Conservation (phyloP, 176 grass and related monocot genomes). For the Triticum dicoccoides region DNA sequence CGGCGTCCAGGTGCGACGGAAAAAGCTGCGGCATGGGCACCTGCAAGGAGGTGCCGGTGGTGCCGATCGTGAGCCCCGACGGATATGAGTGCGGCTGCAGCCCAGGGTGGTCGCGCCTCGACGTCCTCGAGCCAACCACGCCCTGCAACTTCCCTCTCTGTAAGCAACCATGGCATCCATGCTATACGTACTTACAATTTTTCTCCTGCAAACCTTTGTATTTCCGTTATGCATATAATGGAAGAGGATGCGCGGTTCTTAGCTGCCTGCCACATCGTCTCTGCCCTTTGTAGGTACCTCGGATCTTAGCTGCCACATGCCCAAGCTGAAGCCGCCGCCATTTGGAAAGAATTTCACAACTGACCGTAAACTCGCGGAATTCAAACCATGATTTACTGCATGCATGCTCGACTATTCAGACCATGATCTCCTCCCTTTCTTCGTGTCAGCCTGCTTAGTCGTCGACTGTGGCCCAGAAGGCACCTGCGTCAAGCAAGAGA, state of each 20-base stretch:
- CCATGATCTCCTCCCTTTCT: no score
- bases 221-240: no score
- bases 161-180: not conserved
- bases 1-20: constrained; percentile 6
- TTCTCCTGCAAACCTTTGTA: no score
- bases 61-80: not conserved
- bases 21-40: constrained; percentile 22
- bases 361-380: not conserved
- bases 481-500: not conserved
- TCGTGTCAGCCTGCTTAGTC: not conserved
- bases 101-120: constrained; percentile 10
- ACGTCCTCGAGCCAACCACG: not conserved
- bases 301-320: not conserved
- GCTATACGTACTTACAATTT: not conserved
- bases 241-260: no score
- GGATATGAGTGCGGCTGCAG: constrained; percentile 22
- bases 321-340: not conserved
- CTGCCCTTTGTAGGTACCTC: not conserved
- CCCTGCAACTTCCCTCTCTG: constrained; percentile 37
- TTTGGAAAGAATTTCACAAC: not conserved
- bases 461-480: constrained; percentile 14
- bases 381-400: not conserved
- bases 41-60: constrained; percentile 1
- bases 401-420: no score
- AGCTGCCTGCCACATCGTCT: not conserved